These are phyloP conservation scores for Combretum micranthum DNA, from an alignment of 345 rosid species.

Conservation along the genomic window DNA sequence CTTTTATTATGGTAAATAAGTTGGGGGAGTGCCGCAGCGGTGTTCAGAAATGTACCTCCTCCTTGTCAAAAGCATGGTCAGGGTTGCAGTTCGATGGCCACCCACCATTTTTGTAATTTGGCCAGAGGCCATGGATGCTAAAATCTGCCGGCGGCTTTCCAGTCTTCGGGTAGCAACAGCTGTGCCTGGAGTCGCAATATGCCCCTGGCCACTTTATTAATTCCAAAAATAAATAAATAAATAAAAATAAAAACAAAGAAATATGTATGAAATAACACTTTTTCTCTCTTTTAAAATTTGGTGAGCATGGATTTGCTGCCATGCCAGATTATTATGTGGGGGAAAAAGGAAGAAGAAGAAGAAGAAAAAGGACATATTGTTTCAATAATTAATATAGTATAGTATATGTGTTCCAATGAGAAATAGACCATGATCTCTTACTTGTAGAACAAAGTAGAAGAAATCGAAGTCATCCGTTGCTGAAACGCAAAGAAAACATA, in stretches of 20 bases:
- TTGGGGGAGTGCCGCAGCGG: too few species aligned
- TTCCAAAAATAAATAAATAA: not conserved
- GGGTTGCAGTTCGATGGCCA: constrained; percentile 64
- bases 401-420: not conserved
- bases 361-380: not conserved
- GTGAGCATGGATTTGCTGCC: too few species aligned
- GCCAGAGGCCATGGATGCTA: constrained; percentile 94
- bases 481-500: constrained; percentile 28
- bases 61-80: constrained; percentile 30
- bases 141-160: constrained; percentile 85
- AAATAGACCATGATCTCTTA: not conserved
- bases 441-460: constrained; percentile 87
- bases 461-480: constrained; percentile 57
- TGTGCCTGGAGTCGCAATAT: constrained; percentile 53
- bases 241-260: not conserved
- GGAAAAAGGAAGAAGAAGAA: not conserved
- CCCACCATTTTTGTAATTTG: constrained; percentile 61
- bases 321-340: too few species aligned
- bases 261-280: not conserved
- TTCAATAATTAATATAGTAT: not conserved
- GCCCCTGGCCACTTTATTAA: constrained; percentile 86
- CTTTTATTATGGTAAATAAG: too few species aligned
- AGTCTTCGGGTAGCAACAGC: constrained; percentile 73
- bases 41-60: constrained; percentile 34
- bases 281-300: too few species aligned